phyloP scores from a whole-genome alignment of 164 flowering plant genomes.

The Euptelea pleiosperma region DNA sequence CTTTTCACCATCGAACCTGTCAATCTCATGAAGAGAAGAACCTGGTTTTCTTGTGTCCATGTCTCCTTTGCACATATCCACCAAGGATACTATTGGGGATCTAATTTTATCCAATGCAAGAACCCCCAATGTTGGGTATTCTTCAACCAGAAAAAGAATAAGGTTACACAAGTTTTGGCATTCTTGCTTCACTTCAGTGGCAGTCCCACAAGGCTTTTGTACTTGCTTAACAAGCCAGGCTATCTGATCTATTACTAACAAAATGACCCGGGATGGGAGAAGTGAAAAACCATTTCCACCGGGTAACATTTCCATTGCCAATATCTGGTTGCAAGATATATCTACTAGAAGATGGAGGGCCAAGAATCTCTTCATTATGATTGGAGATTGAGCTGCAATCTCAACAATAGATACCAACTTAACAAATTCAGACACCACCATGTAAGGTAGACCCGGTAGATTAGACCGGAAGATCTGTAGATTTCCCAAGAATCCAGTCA shows the following conservation, averaged over 20 bases:
- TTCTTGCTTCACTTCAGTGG: constrained; percentile 29
- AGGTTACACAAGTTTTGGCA: constrained; percentile 35
- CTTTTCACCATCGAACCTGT: constrained; percentile 17
- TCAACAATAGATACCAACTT: constrained; percentile 35
- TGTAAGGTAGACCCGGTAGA: constrained; percentile 16
- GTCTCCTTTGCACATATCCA: constrained; percentile 12
- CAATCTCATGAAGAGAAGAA: constrained; percentile 11
- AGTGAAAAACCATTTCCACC: constrained; percentile 18
- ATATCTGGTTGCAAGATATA: constrained; percentile 29
- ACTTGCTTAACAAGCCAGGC: constrained; percentile 24
- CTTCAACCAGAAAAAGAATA: constrained; percentile 34
- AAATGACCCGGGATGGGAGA: constrained; percentile 29
- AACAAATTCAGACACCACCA: constrained; percentile 34
- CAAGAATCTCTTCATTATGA: constrained; percentile 25
- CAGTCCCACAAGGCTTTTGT: constrained; percentile 11
- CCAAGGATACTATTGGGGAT: constrained; percentile 27
- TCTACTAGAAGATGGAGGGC: constrained; percentile 43
- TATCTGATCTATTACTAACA: constrained; percentile 39
- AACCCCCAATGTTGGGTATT: constrained; percentile 33
- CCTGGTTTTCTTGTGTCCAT: constrained; percentile 6
- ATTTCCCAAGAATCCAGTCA: constrained; percentile 16
- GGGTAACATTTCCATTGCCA: constrained; percentile 21
- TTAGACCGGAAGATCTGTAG: constrained; percentile 43
- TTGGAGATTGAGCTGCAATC: constrained; percentile 37
- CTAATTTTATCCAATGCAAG: constrained; percentile 42